Conservation (phyloP, 768 basidiomycete genomes). For the Leccinum imitatum region DNA sequence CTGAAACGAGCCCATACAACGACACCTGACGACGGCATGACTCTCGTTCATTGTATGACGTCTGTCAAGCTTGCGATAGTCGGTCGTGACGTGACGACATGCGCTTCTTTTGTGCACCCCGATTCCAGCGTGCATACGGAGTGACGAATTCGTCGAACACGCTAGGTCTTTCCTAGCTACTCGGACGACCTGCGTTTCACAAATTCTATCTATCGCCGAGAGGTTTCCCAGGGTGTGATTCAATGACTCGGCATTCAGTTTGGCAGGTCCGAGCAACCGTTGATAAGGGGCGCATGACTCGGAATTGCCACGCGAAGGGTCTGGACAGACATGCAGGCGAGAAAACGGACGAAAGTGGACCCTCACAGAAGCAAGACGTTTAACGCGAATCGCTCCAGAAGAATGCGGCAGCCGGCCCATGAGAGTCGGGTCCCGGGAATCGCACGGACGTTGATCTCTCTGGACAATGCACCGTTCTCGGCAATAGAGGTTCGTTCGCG, state of each 20-base stretch:
- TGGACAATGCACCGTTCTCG: not conserved
- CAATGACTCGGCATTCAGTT: not conserved
- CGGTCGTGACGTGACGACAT: not conserved
- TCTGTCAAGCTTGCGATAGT: not conserved
- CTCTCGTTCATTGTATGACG: not conserved
- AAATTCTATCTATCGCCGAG: constrained; percentile 1
- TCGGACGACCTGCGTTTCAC: constrained; percentile 1
- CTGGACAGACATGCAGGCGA: not conserved
- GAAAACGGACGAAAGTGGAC: not conserved
- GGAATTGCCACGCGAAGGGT: not conserved
- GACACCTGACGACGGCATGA: not conserved
- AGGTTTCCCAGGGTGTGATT: not conserved
- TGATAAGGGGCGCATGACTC: not conserved
- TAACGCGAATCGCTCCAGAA: constrained; percentile 4
- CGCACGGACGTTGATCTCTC: constrained; percentile 4
- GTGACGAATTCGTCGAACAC: not conserved
- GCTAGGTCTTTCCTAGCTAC: constrained; percentile 3
- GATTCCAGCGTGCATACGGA: not conserved
- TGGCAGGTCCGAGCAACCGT: not conserved
- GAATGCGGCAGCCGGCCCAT: not conserved
- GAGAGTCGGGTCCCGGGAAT: constrained; percentile 1
- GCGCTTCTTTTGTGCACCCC: not conserved
- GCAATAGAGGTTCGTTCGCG: not conserved
- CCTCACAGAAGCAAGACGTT: constrained; percentile 3
- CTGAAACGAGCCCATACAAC: not conserved